Conservation (phyloP, 75 land plant species). For the Selaginella moellendorffii region DNA sequence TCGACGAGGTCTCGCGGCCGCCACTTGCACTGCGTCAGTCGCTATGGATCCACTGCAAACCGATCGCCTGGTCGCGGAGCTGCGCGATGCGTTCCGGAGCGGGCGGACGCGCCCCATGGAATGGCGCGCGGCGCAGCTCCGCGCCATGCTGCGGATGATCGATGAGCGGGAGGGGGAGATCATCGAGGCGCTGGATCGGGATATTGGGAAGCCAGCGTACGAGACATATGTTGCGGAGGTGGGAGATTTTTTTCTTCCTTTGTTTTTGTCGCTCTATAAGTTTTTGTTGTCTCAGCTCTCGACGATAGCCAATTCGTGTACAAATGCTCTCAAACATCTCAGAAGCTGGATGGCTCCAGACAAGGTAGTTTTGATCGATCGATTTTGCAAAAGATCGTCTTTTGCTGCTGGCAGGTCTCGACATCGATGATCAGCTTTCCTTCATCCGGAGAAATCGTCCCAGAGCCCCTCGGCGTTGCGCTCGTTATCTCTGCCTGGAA, state of each 20-base stretch:
- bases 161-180: constrained; percentile 34
- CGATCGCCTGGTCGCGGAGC: too few relatives aligned
- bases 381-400: too few relatives aligned
- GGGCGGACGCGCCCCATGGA: constrained; percentile 35
- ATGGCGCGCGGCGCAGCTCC: constrained; percentile 45
- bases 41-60: too few relatives aligned
- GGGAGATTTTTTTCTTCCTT: neutral
- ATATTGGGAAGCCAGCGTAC: constrained; percentile 34
- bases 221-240: constrained; percentile 45
- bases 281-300: constrained; percentile 18
- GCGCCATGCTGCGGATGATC: constrained; percentile 19
- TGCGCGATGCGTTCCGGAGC: constrained; percentile 19
- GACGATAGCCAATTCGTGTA: constrained; percentile 17
- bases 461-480: constrained; percentile 77
- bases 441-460: constrained; percentile 40
- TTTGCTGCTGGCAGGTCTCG: constrained; percentile 61
- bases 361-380: constrained; percentile 37
- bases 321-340: constrained; percentile 31
- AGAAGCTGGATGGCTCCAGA: constrained; percentile 57
- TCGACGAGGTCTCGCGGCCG: too few relatives aligned
- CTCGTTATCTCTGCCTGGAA: constrained; percentile 79
- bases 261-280: neutral
- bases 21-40: too few relatives aligned
- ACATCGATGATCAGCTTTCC: constrained; percentile 31
- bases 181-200: constrained; percentile 26